Conservation (phyloP, 2,329 filamentous ascomycete genomes). For the Helminthosporium solani region DNA sequence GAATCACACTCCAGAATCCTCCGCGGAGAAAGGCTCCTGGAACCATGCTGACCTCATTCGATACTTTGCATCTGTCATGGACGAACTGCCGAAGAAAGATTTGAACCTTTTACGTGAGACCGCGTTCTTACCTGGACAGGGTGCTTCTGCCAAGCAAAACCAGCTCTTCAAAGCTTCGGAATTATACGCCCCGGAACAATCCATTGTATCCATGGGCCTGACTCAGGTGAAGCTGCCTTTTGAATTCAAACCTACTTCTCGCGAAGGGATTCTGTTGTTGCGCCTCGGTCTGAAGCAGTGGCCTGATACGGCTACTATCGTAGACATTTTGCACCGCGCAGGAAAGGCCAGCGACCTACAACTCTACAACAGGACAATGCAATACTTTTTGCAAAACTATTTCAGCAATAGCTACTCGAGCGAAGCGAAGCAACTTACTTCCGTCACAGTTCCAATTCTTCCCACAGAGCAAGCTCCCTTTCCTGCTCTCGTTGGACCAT, state of each 20-base stretch:
- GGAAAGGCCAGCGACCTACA: slow-evolving; percentile 53
- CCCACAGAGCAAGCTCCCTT: slow-evolving; percentile 68
- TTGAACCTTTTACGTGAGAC: slow-evolving; percentile 75
- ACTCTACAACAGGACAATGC: slow-evolving; percentile 69
- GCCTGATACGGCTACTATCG: slow-evolving; percentile 71
- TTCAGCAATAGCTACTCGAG: slow-evolving; percentile 71
- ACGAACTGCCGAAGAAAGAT: slow-evolving; percentile 84
- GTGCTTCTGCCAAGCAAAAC: slow-evolving; percentile 24
- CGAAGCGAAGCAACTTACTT: slow-evolving; percentile 57
- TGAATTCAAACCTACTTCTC: slow-evolving; percentile 58
- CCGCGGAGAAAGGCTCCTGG: slow-evolving; percentile 63
- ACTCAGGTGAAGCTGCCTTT: slow-evolving; percentile 68
- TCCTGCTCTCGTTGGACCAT: slow-evolving; percentile 67
- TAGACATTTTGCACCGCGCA: slow-evolving; percentile 71
- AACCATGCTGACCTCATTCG: slow-evolving; percentile 94
- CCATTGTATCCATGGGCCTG: slow-evolving; percentile 33
- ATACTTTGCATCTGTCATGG: slow-evolving; percentile 84
- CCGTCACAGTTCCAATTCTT: slow-evolving; percentile 53
- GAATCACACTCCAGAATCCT: slow-evolving; percentile 55
- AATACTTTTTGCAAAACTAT: slow-evolving; percentile 80
- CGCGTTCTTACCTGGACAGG: slow-evolving; percentile 74
- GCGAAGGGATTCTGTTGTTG: slow-evolving; percentile 73
- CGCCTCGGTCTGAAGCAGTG: slow-evolving; percentile 70
- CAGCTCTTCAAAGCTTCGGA: slow-evolving; percentile 40
- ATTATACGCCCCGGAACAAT: slow-evolving; percentile 38